Evolutionary conservation across 2,329 filamentous ascomycete genomes (phyloP), one percentile per base, ranked within the genome.

Genomic region (Mycosphaerella sp.): DNA sequence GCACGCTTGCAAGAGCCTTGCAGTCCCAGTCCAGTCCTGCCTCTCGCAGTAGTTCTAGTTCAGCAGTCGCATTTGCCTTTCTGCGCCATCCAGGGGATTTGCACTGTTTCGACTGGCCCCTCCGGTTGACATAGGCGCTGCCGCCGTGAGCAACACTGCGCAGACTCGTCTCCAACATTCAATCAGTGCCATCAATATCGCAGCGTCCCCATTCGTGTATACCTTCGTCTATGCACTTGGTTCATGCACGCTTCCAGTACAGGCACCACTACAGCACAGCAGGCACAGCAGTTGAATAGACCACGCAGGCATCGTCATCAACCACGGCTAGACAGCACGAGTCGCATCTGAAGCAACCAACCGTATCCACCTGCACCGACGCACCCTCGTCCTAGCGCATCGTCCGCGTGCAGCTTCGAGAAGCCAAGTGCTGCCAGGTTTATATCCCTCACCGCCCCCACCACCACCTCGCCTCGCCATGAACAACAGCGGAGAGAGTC

Each of bases 401-500:
- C 50, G 37, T 18, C 16, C 39, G 18, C 41, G 36, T 44, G 42
- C 42, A 44, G 44, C 44, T 46, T 46, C 44, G 44, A 27, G 44
- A 28, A 46, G 44, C 44, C 44, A 39, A 41, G 25, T 37, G 28
- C 44, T 21, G 44, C 49, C 43, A 35, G 28, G 16, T 37, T 41
- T 41, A 45, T 49, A 52, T 48, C 51, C 42, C 51, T 49, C 52
- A 50, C 36, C 49, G 34, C 53, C 21, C 28, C 50, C 30, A 10
- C 41, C 27, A 14, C 48, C 41, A 34, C 49, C 18, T 54, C 34
- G 39, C 46, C 30, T 48, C 53, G 53, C 52, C 50, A 59, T 59
- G 57, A 59, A 57, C 54, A 54, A 52, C 52, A 52, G 54, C 55
- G 52, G 55, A 46, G 54, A 59, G 40, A 55, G 55, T 45, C 49